These are phyloP conservation scores for Pyrrhoderma noxium DNA, from an alignment of 1,284 basidiomycete genomes.

Conservation along the genomic window DNA sequence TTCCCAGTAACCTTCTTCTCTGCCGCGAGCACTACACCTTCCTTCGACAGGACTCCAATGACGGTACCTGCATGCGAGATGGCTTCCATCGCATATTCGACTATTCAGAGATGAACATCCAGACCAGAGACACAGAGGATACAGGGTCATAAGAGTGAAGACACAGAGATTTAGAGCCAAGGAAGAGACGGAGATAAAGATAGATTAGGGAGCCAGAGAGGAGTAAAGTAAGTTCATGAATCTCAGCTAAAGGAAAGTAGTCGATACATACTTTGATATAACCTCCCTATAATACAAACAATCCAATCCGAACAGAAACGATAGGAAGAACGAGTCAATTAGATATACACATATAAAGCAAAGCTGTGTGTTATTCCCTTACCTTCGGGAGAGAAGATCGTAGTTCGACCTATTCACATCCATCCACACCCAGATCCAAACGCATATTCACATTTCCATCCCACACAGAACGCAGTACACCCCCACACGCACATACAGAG, in stretches of 20 bases:
- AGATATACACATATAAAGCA: too few species aligned
- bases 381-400: slow-evolving; percentile 96
- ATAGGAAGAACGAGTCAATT: too few species aligned
- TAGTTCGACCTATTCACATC: slow-evolving; percentile 77
- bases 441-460: too few species aligned
- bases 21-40: slow-evolving; percentile 95
- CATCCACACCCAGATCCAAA: too few species aligned
- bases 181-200: too few species aligned
- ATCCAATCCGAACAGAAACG: too few species aligned
- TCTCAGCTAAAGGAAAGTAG: too few species aligned
- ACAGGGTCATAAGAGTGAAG: not conserved
- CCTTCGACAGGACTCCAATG: slow-evolving; percentile 89
- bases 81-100: slow-evolving; percentile 99
- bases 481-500: not conserved
- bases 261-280: too few species aligned
- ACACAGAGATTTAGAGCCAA: not conserved
- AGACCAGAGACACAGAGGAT: slow-evolving; percentile 26
- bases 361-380: too few species aligned
- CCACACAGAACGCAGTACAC: too few species aligned
- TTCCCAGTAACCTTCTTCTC: slow-evolving; percentile 99
- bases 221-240: not conserved
- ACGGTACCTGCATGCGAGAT: slow-evolving; percentile 97
- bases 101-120: slow-evolving; percentile 90
- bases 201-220: slow-evolving; percentile 13
- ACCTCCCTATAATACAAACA: too few species aligned